Evolutionary conservation across 306 rosid genomes (phyloP).

Genomic region (Prunus persica): Prunus_persica_NCBIv2 NC_034014.1:22024001-22024500

Average conservation of each 20-base stretch:
- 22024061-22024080: neutral
- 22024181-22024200: constrained; percentile 69
- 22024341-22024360: constrained; percentile 48
- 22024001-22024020: constrained; percentile 76
- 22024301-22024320: constrained; percentile 35
- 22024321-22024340: constrained; percentile 40
- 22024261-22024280: constrained; percentile 54
- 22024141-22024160: neutral
- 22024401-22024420: constrained; percentile 58
- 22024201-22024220: constrained; percentile 68
- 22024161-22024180: neutral
- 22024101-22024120: neutral
- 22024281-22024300: constrained; percentile 39
- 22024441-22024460: constrained; percentile 45
- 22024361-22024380: constrained; percentile 5
- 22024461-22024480: constrained; percentile 45
- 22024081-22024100: neutral
- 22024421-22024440: constrained; percentile 55
- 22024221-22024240: constrained; percentile 63
- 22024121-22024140: neutral
- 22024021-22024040: constrained; percentile 19
- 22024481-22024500: constrained; percentile 43
- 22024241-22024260: constrained; percentile 46
- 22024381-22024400: constrained; percentile 53
- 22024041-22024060: neutral